A percentile compares a stretch with the other conserved stretches of the same genome.
Conservation (phyloP, 2,329 filamentous ascomycete species). For the Blumeriella jaapii region DNA sequence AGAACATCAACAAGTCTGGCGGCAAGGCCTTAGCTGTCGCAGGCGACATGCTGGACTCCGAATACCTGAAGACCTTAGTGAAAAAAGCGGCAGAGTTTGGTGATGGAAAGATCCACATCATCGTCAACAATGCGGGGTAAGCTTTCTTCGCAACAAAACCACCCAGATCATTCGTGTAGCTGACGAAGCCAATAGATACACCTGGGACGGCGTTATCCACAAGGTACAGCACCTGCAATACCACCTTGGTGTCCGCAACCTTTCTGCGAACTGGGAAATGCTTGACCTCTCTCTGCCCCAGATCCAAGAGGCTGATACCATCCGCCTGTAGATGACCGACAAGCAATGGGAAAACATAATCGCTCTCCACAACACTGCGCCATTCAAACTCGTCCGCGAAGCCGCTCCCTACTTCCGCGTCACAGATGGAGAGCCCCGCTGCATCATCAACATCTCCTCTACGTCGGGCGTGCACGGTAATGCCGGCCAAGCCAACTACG, state of each 20-base stretch:
- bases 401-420: constrained; percentile 82
- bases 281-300: constrained; percentile 8
- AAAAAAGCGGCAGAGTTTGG: constrained; percentile 69
- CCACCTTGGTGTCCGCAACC: constrained; percentile 6
- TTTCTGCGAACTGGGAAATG: constrained; percentile 10
- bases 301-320: constrained; percentile 1
- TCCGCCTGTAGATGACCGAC: constrained; percentile 54
- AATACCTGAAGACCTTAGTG: constrained; percentile 63
- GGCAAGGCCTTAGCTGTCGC: constrained; percentile 63
- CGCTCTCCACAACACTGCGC: constrained; percentile 70
- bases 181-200: constrained; percentile 39
- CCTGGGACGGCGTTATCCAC: constrained; percentile 87
- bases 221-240: constrained; percentile 38
- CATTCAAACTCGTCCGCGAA: constrained; percentile 71
- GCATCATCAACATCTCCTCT: constrained; percentile 73
- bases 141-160: no score
- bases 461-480: constrained; percentile 79
- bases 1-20: constrained; percentile 50
- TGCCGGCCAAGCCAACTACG: constrained; percentile 84
- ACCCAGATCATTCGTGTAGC: background rate
- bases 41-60: constrained; percentile 63
- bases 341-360: constrained; percentile 88
- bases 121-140: constrained; percentile 76
- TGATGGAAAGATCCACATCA: constrained; percentile 76
- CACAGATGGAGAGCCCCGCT: constrained; percentile 66